Conservation (phyloP, 1,139 yeast genomes). For the Yamadazyma dushanensis region DNA sequence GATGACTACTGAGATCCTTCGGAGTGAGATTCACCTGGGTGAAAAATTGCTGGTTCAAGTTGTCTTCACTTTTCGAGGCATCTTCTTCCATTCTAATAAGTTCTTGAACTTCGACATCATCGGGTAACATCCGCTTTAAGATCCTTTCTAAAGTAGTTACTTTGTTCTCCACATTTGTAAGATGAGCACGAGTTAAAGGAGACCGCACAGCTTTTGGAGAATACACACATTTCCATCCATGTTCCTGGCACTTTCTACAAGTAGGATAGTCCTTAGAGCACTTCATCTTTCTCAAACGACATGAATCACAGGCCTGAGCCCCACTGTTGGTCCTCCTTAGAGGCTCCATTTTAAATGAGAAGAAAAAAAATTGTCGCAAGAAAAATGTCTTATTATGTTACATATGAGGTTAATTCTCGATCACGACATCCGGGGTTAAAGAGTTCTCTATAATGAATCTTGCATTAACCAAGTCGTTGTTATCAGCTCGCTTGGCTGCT, state of each 20-base stretch:
- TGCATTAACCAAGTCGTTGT: conserved; percentile 74
- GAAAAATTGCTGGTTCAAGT: conserved; percentile 12
- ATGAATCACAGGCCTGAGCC: conserved; percentile 27
- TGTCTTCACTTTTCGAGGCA: conserved; percentile 9
- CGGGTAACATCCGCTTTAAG: conserved; percentile 19
- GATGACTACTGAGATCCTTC: conserved; percentile 18
- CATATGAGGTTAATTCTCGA: conserved; percentile 8
- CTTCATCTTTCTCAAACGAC: conserved; percentile 28
- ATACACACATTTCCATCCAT: conserved; percentile 28
- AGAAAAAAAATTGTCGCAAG: conserved; percentile 1
- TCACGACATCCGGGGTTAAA: conserved; percentile 19
- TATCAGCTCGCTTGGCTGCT: conserved; percentile 63
- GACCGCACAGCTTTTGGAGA: conserved; percentile 27
- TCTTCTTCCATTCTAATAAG: conserved; percentile 17
- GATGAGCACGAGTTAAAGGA: conserved; percentile 28
- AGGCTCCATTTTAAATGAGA: not conserved
- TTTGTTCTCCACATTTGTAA: conserved; percentile 25
- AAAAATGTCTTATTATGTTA: not conserved
- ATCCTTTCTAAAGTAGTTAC: conserved; percentile 19
- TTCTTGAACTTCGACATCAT: conserved; percentile 22
- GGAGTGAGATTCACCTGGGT: conserved; percentile 20
- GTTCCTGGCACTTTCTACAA: conserved; percentile 28
- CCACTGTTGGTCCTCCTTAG: conserved; percentile 3
- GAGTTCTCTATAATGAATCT: conserved; percentile 49
- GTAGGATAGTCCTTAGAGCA: conserved; percentile 29